Percentiles rank a stretch among this genome's conserved stretches.
Evolutionary conservation across 2,329 filamentous ascomycete species (phyloP).

Genomic region (Fusarium mangiferae): DNA sequence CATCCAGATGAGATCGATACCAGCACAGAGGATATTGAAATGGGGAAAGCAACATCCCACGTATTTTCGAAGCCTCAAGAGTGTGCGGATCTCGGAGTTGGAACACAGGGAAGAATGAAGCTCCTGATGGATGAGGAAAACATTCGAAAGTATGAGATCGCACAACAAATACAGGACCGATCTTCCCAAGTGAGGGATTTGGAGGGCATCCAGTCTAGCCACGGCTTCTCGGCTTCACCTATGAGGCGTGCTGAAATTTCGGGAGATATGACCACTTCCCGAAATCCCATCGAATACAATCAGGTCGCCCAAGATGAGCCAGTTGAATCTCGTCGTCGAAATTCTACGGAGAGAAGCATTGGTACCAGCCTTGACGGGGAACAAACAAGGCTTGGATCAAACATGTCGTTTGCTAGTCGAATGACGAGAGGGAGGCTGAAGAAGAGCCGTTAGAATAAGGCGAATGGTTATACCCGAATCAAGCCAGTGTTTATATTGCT

Average conservation of each 20-base stretch:
- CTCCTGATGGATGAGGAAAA: constrained; percentile 84
- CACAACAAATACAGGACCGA: constrained; percentile 50
- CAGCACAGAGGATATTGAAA: constrained; percentile 46
- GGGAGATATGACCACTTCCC: neutral
- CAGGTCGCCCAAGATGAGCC: neutral
- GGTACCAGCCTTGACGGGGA: neutral
- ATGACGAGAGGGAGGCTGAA: constrained; percentile 17
- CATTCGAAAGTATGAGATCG: constrained; percentile 76
- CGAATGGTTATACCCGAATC: neutral
- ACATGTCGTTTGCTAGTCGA: constrained; percentile 34
- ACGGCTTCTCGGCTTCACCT: neutral
- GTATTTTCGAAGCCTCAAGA: constrained; percentile 50
- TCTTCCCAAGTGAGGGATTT: neutral
- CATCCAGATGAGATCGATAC: constrained; percentile 69
- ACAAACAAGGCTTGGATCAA: neutral
- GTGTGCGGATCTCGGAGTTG: constrained; percentile 70
- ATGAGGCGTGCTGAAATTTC: constrained; percentile 13
- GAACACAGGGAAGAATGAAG: constrained; percentile 75
- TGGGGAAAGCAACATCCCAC: neutral
- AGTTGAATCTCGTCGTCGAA: neutral
- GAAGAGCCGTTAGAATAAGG: neutral
- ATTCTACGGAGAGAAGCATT: neutral
- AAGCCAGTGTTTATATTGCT: neutral
- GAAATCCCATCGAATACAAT: neutral
- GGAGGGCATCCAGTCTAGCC: neutral